These are phyloP conservation scores for Trichoderma aggressivum DNA, from an alignment of 2,329 filamentous ascomycete genomes.

Conservation along the genomic window DNA sequence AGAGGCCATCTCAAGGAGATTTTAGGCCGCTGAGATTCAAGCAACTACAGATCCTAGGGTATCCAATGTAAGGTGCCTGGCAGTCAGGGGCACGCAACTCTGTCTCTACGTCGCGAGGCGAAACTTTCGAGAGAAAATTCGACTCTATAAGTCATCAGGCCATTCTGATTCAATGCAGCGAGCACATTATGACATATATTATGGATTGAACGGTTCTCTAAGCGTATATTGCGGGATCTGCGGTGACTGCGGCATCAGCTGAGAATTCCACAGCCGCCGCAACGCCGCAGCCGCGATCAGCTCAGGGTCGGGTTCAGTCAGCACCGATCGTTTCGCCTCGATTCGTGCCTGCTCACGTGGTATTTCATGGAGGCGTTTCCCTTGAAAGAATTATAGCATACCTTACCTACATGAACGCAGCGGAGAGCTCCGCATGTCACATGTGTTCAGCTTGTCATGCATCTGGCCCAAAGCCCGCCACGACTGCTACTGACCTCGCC, in stretches of 20 bases:
- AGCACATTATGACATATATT: not conserved
- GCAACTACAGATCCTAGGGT: not conserved
- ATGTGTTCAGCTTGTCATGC: not conserved
- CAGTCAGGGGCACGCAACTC: not conserved
- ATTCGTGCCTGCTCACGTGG: not conserved
- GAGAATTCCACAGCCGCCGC: not conserved
- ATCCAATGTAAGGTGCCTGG: not conserved
- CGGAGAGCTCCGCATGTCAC: not conserved
- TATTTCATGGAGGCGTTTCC: not conserved
- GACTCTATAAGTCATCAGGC: not conserved
- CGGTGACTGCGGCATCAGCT: slow-evolving; percentile 13
- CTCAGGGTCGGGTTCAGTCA: not conserved
- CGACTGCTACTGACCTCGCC: not conserved
- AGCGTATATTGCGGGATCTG: not conserved
- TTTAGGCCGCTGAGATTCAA: not conserved
- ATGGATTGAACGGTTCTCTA: not conserved
- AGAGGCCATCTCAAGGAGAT: not conserved
- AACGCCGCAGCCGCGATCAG: not conserved
- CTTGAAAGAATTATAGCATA: not conserved
- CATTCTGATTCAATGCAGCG: not conserved
- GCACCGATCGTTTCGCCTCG: slow-evolving; percentile 3
- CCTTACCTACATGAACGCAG: not conserved
- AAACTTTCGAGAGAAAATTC: not conserved
- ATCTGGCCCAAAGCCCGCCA: not conserved
- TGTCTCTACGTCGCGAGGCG: not conserved